These are phyloP conservation scores for Schoenoplectus tabernaemontani DNA, from an alignment of 202 grass and related monocot genomes.

Conservation along the genomic window DNA sequence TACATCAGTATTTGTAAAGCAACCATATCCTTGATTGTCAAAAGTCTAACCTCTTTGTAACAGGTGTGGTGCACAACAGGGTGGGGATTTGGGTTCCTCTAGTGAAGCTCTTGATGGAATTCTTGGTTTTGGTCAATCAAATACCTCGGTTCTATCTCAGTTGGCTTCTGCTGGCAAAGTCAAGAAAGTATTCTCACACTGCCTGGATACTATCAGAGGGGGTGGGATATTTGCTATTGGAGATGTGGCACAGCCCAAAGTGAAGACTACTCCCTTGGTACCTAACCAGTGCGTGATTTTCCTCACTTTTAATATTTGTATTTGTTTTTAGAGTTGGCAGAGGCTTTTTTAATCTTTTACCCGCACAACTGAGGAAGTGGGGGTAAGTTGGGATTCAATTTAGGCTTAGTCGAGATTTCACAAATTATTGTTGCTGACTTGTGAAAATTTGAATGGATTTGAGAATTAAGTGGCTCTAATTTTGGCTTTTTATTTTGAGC, in stretches of 20 bases:
- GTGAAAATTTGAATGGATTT: no score
- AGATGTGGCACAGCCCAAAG: slow-evolving; percentile 68
- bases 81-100: slow-evolving; percentile 69
- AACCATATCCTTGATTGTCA: neutral
- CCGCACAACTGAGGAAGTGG: neutral
- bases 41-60: neutral
- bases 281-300: slow-evolving; percentile 45
- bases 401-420: neutral
- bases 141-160: slow-evolving; percentile 75
- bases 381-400: neutral
- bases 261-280: slow-evolving; percentile 75
- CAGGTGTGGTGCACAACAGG: slow-evolving; percentile 79
- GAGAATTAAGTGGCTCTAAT: no score
- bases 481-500: neutral
- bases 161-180: slow-evolving; percentile 65
- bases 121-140: slow-evolving; percentile 85
- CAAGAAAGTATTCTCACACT: slow-evolving; percentile 80
- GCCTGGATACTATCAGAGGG: slow-evolving; percentile 70
- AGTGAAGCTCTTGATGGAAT: slow-evolving; percentile 81
- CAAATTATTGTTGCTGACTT: no score
- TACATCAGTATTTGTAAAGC: neutral
- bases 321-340: no score
- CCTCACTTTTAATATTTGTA: neutral
- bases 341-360: no score
- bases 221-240: slow-evolving; percentile 90